Evolutionary conservation across 352 stramenopile species (phyloP).

Genomic region (Phytophthora foliorum): DNA sequence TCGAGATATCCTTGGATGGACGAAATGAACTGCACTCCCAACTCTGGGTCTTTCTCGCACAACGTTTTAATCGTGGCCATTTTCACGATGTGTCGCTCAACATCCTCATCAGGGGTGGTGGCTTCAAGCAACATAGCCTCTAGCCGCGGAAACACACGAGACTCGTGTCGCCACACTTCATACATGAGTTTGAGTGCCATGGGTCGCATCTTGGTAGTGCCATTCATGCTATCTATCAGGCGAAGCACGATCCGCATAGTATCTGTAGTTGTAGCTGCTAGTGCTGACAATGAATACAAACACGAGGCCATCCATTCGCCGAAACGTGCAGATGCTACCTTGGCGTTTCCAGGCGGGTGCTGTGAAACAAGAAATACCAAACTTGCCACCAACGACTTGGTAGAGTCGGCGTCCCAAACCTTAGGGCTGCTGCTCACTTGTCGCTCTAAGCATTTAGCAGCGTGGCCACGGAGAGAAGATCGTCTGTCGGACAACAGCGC

Average conservation of each 20-base stretch:
- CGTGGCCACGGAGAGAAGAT: constrained; percentile 24
- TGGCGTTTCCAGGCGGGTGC: constrained; percentile 8
- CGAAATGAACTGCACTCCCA: constrained; percentile 75
- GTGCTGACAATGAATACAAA: constrained; percentile 58
- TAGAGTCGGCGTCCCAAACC: constrained; percentile 40
- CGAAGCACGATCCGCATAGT: constrained; percentile 83
- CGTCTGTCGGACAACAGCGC: constrained; percentile 53
- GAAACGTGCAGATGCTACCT: constrained; percentile 13
- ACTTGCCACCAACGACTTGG: constrained; percentile 68
- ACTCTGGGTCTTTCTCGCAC: constrained; percentile 71
- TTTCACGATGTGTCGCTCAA: constrained; percentile 55
- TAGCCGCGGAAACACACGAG: constrained; percentile 71
- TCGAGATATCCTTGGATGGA: constrained; percentile 69
- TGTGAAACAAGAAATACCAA: constrained; percentile 71
- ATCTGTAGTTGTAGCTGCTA: constrained; percentile 65
- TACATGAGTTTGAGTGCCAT: constrained; percentile 70
- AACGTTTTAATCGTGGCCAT: constrained; percentile 73
- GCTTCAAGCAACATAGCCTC: constrained; percentile 61
- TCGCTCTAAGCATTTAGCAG: constrained; percentile 48
- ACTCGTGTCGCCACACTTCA: constrained; percentile 72
- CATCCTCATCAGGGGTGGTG: constrained; percentile 27
- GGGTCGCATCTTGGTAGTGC: constrained; percentile 35
- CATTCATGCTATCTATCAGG: constrained; percentile 70
- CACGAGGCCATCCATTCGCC: constrained; percentile 49
- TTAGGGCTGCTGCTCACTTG: constrained; percentile 43